Evolutionary conservation across 306 rosid genomes (phyloP).

Genomic region (Neltuma alba): DNA sequence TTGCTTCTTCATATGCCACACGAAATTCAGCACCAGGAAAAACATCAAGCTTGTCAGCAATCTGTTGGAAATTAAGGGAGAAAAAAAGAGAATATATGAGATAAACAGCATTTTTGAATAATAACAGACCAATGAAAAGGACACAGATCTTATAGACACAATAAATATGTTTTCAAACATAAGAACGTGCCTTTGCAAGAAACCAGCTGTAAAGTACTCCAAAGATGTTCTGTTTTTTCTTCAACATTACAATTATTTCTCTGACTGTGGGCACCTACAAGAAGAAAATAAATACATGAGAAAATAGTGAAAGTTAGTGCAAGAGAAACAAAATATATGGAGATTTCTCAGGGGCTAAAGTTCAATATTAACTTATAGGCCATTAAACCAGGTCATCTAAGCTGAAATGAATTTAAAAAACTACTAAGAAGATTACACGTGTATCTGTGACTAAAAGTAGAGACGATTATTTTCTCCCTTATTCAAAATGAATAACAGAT

Average conservation of each 20-base stretch:
- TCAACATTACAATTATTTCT: slow-evolving; percentile 80
- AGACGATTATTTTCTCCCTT: neutral
- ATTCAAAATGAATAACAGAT: neutral
- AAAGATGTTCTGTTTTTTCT: slow-evolving; percentile 76
- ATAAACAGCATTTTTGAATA: slow-evolving; percentile 26
- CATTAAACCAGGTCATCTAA: neutral
- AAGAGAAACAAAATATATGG: slow-evolving; percentile 23
- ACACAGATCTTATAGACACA: slow-evolving; percentile 6
- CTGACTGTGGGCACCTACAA: slow-evolving; percentile 78
- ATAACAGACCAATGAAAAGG: slow-evolving; percentile 16
- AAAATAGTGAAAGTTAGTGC: neutral
- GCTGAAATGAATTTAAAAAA: neutral
- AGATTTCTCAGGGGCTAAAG: slow-evolving; percentile 14
- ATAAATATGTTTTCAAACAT: slow-evolving; percentile 28
- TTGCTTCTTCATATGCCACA: slow-evolving; percentile 90
- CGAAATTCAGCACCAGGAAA: slow-evolving; percentile 96
- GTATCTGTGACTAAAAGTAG: neutral
- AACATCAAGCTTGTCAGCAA: slow-evolving; percentile 81
- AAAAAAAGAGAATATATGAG: slow-evolving; percentile 16
- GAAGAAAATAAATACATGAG: slow-evolving; percentile 23
- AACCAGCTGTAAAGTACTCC: slow-evolving; percentile 88
- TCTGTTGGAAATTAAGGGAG: slow-evolving; percentile 48
- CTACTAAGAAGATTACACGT: neutral
- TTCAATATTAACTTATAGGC: neutral
- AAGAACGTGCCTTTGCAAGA: slow-evolving; percentile 80